Conservation (phyloP, 139 green algal species). For the Yamagishiella unicocca region DNA sequence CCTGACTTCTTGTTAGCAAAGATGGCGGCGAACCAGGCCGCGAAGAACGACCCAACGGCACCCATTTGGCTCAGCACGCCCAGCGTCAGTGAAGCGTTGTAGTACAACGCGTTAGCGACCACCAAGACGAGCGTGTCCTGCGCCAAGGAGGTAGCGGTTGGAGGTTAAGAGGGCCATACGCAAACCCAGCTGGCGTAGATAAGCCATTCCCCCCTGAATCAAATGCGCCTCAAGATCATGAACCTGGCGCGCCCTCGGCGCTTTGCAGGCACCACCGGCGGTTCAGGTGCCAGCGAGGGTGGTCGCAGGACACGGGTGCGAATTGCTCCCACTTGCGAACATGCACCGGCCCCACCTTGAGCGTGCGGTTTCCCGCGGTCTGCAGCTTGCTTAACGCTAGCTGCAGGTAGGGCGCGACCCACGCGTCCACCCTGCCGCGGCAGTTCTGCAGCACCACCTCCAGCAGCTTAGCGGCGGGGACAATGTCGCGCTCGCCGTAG, state of each 20-base stretch:
- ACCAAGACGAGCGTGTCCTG: slow-evolving; percentile 81
- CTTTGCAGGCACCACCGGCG: too few species aligned
- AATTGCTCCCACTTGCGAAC: neutral
- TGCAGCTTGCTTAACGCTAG: slow-evolving; percentile 66
- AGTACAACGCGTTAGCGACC: slow-evolving; percentile 92
- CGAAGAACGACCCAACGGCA: slow-evolving; percentile 61
- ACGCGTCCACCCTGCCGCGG: slow-evolving; percentile 84
- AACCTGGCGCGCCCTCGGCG: too few species aligned
- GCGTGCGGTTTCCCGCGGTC: slow-evolving; percentile 48
- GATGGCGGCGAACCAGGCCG: slow-evolving; percentile 78
- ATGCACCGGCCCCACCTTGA: slow-evolving; percentile 49
- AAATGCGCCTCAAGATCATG: too few species aligned
- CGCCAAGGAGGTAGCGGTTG: neutral
- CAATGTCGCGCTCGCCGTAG: slow-evolving; percentile 75
- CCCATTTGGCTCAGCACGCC: slow-evolving; percentile 60
- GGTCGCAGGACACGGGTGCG: too few species aligned
- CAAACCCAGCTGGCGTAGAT: too few species aligned
- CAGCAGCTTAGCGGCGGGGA: slow-evolving; percentile 86
- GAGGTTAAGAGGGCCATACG: too few species aligned
- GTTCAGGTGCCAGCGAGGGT: too few species aligned
- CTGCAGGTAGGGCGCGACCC: slow-evolving; percentile 79
- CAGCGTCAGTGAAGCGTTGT: slow-evolving; percentile 87
- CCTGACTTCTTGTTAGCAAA: slow-evolving; percentile 53
- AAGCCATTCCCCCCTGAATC: too few species aligned
- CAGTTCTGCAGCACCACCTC: slow-evolving; percentile 87